phyloP scores from a whole-genome alignment of 345 rosid genomes.

The Pistacia integerrima region DNA sequence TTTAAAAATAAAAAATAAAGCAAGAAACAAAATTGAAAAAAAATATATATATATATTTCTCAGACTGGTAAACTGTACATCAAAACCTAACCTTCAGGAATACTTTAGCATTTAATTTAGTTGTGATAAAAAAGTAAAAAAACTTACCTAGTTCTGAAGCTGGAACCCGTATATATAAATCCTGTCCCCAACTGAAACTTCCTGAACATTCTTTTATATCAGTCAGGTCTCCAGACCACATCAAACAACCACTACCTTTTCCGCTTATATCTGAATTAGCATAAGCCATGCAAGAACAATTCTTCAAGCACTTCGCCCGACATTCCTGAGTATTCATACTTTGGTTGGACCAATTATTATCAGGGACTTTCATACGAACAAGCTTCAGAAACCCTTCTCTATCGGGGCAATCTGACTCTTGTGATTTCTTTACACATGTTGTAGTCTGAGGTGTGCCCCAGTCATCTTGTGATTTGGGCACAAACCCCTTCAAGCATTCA shows the following conservation, averaged over 20 bases:
- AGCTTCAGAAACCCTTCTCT: conserved; percentile 19
- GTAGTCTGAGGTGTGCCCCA: not conserved
- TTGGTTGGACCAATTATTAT: conserved; percentile 3
- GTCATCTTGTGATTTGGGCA: not conserved
- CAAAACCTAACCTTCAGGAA: not conserved
- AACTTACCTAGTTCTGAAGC: conserved; percentile 31
- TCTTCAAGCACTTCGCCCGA: conserved; percentile 21
- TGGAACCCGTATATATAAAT: conserved; percentile 26
- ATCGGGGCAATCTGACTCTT: conserved; percentile 9
- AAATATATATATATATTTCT: not conserved
- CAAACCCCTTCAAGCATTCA: conserved; percentile 23
- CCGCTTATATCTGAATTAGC: conserved; percentile 19
- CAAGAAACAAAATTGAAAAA: too few species aligned
- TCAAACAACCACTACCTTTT: conserved; percentile 38
- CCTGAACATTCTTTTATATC: conserved; percentile 15
- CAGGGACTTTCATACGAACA: conserved; percentile 22
- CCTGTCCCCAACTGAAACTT: conserved; percentile 18
- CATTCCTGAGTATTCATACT: conserved; percentile 28
- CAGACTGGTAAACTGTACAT: too few species aligned
- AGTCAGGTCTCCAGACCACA: conserved; percentile 38
- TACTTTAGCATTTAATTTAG: not conserved
- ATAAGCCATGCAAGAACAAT: conserved; percentile 38
- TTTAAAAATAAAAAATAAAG: too few species aligned
- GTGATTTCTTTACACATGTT: not conserved
- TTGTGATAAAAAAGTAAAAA: not conserved